phyloP scores from a whole-genome alignment of 1,284 basidiomycete genomes.

The Heliocybe sulcata region DNA sequence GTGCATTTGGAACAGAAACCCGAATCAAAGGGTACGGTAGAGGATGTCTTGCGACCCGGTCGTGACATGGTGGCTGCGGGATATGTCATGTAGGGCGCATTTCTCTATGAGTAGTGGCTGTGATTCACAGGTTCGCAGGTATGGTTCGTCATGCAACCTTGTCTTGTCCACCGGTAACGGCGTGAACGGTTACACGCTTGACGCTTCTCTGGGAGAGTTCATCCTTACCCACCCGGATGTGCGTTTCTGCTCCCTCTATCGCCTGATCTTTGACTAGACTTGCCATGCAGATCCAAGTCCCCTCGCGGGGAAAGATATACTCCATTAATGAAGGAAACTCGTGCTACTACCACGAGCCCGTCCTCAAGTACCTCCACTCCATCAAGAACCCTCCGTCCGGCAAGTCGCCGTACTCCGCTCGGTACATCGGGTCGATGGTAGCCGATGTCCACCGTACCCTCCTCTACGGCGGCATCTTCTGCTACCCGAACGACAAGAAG shows the following conservation, averaged over 20 bases:
- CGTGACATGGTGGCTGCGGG: constrained; percentile 98
- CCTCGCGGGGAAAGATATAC: constrained; percentile 95
- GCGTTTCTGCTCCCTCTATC: constrained; percentile 18
- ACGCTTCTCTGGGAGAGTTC: constrained; percentile 94
- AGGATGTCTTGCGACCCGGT: constrained; percentile 91
- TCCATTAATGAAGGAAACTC: constrained; percentile 99
- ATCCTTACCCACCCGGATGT: constrained; percentile 97
- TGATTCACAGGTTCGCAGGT: constrained; percentile 45
- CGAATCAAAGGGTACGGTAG: constrained; percentile 71
- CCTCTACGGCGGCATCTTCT: constrained; percentile 97
- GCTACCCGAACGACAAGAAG: constrained; percentile 98
- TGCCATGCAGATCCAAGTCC: constrained; percentile 75
- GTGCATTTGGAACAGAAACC: constrained; percentile 38
- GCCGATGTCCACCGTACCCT: constrained; percentile 96
- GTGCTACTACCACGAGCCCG: constrained; percentile 87
- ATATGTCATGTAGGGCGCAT: constrained; percentile 74
- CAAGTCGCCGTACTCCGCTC: constrained; percentile 81
- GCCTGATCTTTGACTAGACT: constrained; percentile 5
- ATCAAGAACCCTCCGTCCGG: constrained; percentile 86
- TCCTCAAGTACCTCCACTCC: constrained; percentile 84
- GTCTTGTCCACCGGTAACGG: constrained; percentile 94
- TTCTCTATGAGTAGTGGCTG: constrained; percentile 7
- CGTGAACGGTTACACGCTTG: constrained; percentile 98
- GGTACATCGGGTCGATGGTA: constrained; percentile 99
- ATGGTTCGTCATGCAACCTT: constrained; percentile 97